Base-by-base conservation (phyloP, 2,329 filamentous ascomycete species). In the Sarocladium oryzae region DNA sequence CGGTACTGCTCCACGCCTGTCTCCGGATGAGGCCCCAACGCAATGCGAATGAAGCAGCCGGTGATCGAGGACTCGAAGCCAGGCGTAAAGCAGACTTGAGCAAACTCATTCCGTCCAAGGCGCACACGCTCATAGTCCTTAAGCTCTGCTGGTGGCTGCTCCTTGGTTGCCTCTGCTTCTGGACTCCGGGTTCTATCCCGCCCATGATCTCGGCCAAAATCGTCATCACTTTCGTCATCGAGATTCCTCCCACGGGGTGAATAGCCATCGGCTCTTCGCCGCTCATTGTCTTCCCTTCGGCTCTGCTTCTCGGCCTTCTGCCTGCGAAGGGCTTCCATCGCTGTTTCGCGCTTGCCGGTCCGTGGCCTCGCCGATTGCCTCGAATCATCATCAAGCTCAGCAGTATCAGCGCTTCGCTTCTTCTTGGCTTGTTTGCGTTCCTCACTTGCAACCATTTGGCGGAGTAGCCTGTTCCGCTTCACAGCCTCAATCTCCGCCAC, bases 1-100 rank as follows among this genome's bases (percentile, higher is more conserved):
- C 92, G 86, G 67, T 99, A 99, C 57, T 88, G 79, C 55, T 87
- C 86, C 53, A 84, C 74, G 3, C 86, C 85, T 3, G 81, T 88
- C 20, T 84, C 77, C 10, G 80, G 79, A 63, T 95, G 86, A 11
- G 85, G 78, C 1, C 91, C 92, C 52, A 96, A 81, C 55, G 85
- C 88, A 57, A 97, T 82, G 49, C 93, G 88, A 33, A 86, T 85
- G 65, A 87, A 99, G 67, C 90, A 95, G 49, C 89, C 89, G 15
- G 76, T 82, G 60, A 96, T 87, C 26, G 86, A 79, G 8, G 86
- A 73, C 52, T 95, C 88, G 58, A 99, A 96, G 3, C 85, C 85
- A 10, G 93, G 93, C 59, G 91, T 92, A 72, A 95, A 96, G 75
- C 90, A 96, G 51, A 96, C 86, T 61, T 92, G 84, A 6, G 87